Base-by-base conservation (phyloP, 192 early-diverging fungal species). In the Paraglomus brasilianum region DNA sequence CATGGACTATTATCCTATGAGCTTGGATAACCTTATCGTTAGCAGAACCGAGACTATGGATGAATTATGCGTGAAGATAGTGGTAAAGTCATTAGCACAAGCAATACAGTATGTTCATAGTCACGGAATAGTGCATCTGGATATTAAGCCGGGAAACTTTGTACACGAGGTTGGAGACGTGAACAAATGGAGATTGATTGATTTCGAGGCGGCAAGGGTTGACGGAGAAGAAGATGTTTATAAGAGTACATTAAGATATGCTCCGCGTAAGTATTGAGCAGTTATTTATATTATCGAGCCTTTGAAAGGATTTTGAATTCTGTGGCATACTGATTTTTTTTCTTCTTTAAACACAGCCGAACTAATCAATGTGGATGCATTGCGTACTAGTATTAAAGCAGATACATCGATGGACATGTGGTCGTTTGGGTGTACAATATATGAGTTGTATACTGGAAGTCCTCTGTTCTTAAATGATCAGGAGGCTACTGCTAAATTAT, bases 211-310 rank as follows among this genome's bases (percentile, higher is more conserved):
- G 5, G 77, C 78, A 15, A 72, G 80, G 0, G 73, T 77, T 13
- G 81, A 80, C 49, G 74, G 70, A 1, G 80, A 84, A 52, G 82
- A 84, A 63, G 52, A 69, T 50, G 80, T 84, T 36, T 78, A 78
- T 10, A 78, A 77, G 0, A 80, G 79, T 41, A 81, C 82, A 10
- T 76, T 76, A 51, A 72, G 76, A 4, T 84, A 84, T 60, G 79
- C 78, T 15, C 75, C 82, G 4, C 75, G 78, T 39, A 78, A 77
- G 50, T 56, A 24, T 1, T 19, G 36, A 49, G 14, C 48, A 14
- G 13, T 49, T 49, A 14, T 49, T 1, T 2, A 14, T 49, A 49
- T 4, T 49, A n/a, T 49, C 17, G 4, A 49, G 48, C 4, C 17
- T 49, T 49, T 49, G 14, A 49, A 49, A 49, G 48, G 4, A 49